phyloP scores from a whole-genome alignment of 345 rosid genomes.

The Dipteronia dyeriana region DNA sequence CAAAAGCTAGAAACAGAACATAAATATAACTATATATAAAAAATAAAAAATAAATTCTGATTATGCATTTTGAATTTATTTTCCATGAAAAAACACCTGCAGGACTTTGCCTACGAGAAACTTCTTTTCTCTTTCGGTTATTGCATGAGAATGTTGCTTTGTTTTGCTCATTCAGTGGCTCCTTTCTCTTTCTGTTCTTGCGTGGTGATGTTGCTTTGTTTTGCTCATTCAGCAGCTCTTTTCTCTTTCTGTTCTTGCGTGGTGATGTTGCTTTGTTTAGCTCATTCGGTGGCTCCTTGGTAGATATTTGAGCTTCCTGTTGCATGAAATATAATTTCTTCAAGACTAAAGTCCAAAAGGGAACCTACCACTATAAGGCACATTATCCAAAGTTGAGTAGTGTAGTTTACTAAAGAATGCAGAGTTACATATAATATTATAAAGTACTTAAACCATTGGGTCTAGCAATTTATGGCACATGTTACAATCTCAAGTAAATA shows the following conservation, averaged over 20 bases:
- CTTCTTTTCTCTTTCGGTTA: slow-evolving; percentile 33
- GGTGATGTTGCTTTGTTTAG: slow-evolving; percentile 32
- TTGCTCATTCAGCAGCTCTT: slow-evolving; percentile 17
- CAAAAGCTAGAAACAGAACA: slow-evolving; percentile 45
- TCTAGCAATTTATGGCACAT: not conserved
- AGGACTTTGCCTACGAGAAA: slow-evolving; percentile 75
- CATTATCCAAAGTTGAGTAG: not conserved
- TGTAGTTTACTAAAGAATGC: not conserved
- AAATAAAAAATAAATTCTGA: slow-evolving; percentile 6
- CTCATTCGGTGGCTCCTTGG: slow-evolving; percentile 31
- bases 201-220: slow-evolving; percentile 30
- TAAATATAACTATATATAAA: not conserved
- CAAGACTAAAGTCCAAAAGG: not conserved
- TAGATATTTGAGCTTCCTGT: slow-evolving; percentile 41
- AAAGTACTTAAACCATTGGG: not conserved
- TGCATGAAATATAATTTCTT: slow-evolving; percentile 18
- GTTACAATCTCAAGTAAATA: not conserved
- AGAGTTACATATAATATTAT: not conserved
- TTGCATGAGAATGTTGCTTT: slow-evolving; percentile 30
- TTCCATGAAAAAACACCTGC: slow-evolving; percentile 54
- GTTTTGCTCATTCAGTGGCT: slow-evolving; percentile 33
- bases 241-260: not conserved
- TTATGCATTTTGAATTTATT: slow-evolving; percentile 8
- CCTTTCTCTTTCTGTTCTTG: slow-evolving; percentile 33
- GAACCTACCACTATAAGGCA: not conserved